These are phyloP conservation scores for Pseudocercospora eumusae DNA, from an alignment of 2,329 filamentous ascomycete genomes.

Conservation along the genomic window DNA sequence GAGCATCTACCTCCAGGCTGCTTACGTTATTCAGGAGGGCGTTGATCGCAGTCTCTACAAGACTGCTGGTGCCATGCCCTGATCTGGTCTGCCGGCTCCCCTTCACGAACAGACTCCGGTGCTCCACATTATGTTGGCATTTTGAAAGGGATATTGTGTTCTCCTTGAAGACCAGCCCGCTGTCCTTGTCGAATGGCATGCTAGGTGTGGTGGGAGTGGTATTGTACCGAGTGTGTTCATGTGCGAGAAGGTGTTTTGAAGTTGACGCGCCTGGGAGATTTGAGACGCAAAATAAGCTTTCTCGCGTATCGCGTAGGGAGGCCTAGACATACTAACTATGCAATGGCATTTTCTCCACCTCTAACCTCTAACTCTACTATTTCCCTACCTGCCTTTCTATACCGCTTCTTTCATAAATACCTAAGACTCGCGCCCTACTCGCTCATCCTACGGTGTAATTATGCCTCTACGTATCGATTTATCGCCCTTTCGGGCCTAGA, in stretches of 20 bases:
- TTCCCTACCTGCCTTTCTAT: too few species aligned
- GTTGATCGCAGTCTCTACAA: slow-evolving; percentile 21
- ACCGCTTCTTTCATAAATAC: too few species aligned
- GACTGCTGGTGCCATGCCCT: slow-evolving; percentile 10
- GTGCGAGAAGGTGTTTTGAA: neutral
- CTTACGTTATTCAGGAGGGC: slow-evolving; percentile 24
- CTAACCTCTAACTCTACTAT: too few species aligned
- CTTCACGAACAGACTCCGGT: neutral
- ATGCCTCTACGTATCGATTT: too few species aligned
- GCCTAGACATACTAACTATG: too few species aligned
- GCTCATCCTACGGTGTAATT: too few species aligned
- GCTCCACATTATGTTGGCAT: neutral
- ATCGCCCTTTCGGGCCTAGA: too few species aligned
- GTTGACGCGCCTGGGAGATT: neutral
- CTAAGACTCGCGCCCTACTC: too few species aligned
- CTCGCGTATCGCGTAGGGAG: too few species aligned
- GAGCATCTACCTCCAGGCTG: slow-evolving; percentile 17
- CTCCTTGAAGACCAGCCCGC: slow-evolving; percentile 29
- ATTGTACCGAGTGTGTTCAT: too few species aligned
- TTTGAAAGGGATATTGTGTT: neutral
- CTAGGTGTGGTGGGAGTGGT: neutral
- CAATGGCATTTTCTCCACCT: too few species aligned
- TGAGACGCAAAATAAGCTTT: too few species aligned
- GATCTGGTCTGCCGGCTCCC: neutral
- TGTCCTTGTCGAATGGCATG: slow-evolving; percentile 27